Conservation (phyloP, 495 filamentous ascomycete species). For the Annulohypoxylon nitens region DNA sequence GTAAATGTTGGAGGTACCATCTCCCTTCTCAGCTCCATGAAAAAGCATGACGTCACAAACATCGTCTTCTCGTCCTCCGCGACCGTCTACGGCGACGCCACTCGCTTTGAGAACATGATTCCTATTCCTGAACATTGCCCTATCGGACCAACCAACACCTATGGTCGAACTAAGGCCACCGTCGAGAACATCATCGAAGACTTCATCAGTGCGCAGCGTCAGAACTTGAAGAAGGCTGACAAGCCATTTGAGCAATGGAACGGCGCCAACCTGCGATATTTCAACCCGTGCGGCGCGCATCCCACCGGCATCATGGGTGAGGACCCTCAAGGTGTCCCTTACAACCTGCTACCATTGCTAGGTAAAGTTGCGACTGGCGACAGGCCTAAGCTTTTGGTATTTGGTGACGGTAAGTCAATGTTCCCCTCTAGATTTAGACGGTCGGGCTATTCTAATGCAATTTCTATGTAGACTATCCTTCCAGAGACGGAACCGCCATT, state of each 20-base stretch:
- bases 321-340: constrained; percentile 94
- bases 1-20: constrained; percentile 97
- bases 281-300: constrained; percentile 96
- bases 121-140: constrained; percentile 98
- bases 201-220: constrained; percentile 87
- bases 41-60: constrained; percentile 88
- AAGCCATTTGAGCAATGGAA: constrained; percentile 88
- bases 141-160: constrained; percentile 95
- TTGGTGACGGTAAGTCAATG: constrained; percentile 81
- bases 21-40: constrained; percentile 88
- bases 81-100: constrained; percentile 96
- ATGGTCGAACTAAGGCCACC: constrained; percentile 93
- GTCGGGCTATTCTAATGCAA: constrained; percentile 8
- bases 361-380: constrained; percentile 97
- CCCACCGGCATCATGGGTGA: constrained; percentile 98
- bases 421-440: background rate
- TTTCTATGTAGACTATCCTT: constrained; percentile 79
- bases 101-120: constrained; percentile 96
- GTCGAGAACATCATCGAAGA: constrained; percentile 94
- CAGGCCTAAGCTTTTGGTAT: constrained; percentile 93
- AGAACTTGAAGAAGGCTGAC: constrained; percentile 82
- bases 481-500: constrained; percentile 82
- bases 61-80: constrained; percentile 94
- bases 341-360: constrained; percentile 93
- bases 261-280: constrained; percentile 92